Evolutionary conservation across 2,329 filamentous ascomycete species (phyloP), one percentile per base, ranked within the genome.

Genomic region (Pseudovirgaria hyperparasitica): DNA sequence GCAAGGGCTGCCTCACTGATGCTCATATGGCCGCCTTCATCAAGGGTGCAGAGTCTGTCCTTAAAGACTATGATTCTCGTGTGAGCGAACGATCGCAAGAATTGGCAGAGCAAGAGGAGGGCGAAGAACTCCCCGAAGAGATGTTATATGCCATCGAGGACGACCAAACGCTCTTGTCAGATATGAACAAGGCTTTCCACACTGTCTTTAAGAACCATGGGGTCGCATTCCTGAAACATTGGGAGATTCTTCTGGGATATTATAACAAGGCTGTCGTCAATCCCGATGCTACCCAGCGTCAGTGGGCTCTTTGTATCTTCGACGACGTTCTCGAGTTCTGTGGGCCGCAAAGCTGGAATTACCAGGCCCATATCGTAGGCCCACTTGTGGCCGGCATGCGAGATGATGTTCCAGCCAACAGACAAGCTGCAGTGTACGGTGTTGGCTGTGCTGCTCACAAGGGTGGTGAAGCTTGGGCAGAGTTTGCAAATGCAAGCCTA

Each of bases 181-280:
- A 98, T 49, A 98, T 98, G 90, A 98, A 98, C 72, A 98, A 98
- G 65, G 87, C 90, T 1, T 98, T 92, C 70, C 90, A 98, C 58
- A 87, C 85, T 34, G 84, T 98, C 39, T 98, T 98, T 69, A 96
- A 96, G 65, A 86, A 93, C 60, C 85, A 94, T 51, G 82, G 82
- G 14, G 67, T 74, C 7, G 63, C 69, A 8, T 98, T 98, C 65
- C 67, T 98, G 28, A 78, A 76, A 5, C 66, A 82, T 22, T 98
- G 87, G 86, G 81, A 93, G 50, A 72, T 73, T 28, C 67, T 98
- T 14, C 73, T 93, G 53, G 63, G 69, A 8, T 92, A 84, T 30
- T 96, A 96, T 53, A 76, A 86, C 42, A 67, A 67, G 17, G 96
- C 96, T 54, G 76, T 93, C 38, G 71, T 70, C 22, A 90, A 81